These are phyloP conservation scores for Suillus subalutaceus DNA, from an alignment of 768 basidiomycete species.

Conservation along the genomic window DNA sequence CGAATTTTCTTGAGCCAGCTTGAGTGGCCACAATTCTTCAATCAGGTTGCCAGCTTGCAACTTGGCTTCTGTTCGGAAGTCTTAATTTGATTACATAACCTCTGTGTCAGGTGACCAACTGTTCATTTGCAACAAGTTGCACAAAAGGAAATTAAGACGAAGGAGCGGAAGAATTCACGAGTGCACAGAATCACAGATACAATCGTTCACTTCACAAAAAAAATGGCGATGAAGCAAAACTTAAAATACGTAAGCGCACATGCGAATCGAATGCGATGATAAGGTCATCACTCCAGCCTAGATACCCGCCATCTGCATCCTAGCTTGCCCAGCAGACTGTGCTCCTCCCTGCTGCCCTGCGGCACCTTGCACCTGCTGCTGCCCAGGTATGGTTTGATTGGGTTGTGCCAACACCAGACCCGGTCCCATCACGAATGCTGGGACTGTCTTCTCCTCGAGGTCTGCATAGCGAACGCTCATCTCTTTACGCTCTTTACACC, in stretches of 20 bases:
- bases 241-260: slow-evolving; percentile 24
- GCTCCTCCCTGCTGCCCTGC: slow-evolving; percentile 31
- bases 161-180: slow-evolving; percentile 29
- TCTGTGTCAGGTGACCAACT: slow-evolving; percentile 7
- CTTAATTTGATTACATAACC: slow-evolving; percentile 1
- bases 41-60: background rate
- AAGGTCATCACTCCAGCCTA: slow-evolving; percentile 23
- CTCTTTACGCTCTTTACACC: slow-evolving; percentile 77
- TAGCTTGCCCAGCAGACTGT: slow-evolving; percentile 32
- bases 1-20: background rate
- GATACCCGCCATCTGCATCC: slow-evolving; percentile 39
- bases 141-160: slow-evolving; percentile 3
- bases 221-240: slow-evolving; percentile 26
- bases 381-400: slow-evolving; percentile 37
- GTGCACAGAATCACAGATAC: slow-evolving; percentile 35
- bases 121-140: background rate
- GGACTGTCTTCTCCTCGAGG: slow-evolving; percentile 70
- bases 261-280: slow-evolving; percentile 18
- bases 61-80: background rate
- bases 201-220: slow-evolving; percentile 38
- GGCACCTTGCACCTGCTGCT: slow-evolving; percentile 39
- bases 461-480: slow-evolving; percentile 76
- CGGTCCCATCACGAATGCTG: slow-evolving; percentile 59
- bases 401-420: slow-evolving; percentile 46
- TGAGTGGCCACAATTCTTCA: background rate